phyloP scores from a whole-genome alignment of 2,329 filamentous ascomycete genomes.

The Acephala macrosclerotiorum region DNA sequence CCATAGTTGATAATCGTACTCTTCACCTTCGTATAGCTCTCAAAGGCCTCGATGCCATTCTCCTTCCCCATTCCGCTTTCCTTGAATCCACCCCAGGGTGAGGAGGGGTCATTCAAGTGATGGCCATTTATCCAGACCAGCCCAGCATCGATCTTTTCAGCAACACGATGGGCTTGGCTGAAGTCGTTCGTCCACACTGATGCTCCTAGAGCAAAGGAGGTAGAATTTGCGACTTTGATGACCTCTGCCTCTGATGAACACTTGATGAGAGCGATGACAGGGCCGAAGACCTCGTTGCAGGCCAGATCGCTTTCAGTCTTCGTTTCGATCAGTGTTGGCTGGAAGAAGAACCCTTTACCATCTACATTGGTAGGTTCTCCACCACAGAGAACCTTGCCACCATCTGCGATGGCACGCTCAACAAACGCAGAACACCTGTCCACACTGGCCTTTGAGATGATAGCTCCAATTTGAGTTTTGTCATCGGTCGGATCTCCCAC shows the following conservation, averaged over 20 bases:
- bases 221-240: conserved; percentile 78
- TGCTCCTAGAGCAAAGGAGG: conserved; percentile 86
- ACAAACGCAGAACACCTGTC: conserved; percentile 52
- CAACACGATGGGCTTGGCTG: conserved; percentile 64
- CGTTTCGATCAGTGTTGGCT: conserved; percentile 80
- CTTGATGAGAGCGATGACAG: conserved; percentile 84
- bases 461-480: conserved; percentile 61
- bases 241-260: conserved; percentile 90
- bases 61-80: conserved; percentile 68
- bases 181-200: conserved; percentile 84
- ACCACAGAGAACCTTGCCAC: conserved; percentile 53
- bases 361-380: conserved; percentile 55
- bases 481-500: conserved; percentile 62
- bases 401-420: conserved; percentile 41
- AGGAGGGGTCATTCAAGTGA: conserved; percentile 57
- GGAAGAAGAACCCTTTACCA: conserved; percentile 77
- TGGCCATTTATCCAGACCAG: conserved; percentile 87
- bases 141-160: conserved; percentile 76
- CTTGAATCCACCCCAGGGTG: conserved; percentile 64
- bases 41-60: conserved; percentile 71
- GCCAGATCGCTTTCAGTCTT: conserved; percentile 88
- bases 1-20: conserved; percentile 72
- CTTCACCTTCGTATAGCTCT: conserved; percentile 66
- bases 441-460: conserved; percentile 72
- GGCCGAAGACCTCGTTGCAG: conserved; percentile 91